A percentile compares a stretch with the other conserved stretches of the same genome.
Evolutionary conservation across 768 basidiomycete genomes (phyloP).

Genomic region (Kwoniella mangroviensis): DNA sequence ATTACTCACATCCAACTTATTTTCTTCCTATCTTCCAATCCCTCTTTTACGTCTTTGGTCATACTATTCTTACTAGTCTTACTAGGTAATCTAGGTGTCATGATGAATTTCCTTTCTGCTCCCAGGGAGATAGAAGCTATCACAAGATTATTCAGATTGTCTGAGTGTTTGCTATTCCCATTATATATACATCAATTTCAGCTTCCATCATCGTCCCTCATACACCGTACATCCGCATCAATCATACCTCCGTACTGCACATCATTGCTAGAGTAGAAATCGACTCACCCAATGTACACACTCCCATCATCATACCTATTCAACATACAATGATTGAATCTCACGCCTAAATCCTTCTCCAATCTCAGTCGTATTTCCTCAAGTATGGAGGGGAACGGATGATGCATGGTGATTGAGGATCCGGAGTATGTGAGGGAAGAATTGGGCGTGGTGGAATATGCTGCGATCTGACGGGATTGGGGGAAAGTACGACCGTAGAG

Average conservation of each 20-base stretch:
- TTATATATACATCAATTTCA: too few relatives aligned
- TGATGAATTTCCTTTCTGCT: constrained; percentile 59
- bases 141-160: constrained; percentile 59
- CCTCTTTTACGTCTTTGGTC: constrained; percentile 13
- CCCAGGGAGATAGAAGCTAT: constrained; percentile 61
- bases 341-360: constrained; percentile 53
- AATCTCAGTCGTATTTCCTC: constrained; percentile 54
- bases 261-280: neutral
- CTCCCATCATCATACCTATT: constrained; percentile 60
- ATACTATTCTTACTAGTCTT: constrained; percentile 21
- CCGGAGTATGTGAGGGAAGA: constrained; percentile 59
- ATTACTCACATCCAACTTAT: constrained; percentile 42
- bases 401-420: constrained; percentile 56
- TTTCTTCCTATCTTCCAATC: constrained; percentile 38
- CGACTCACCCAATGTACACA: constrained; percentile 57
- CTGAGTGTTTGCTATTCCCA: constrained; percentile 51
- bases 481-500: constrained; percentile 60
- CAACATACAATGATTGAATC: constrained; percentile 61
- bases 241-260: too few relatives aligned
- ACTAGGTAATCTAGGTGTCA: constrained; percentile 54
- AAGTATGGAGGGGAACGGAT: constrained; percentile 57
- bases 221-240: too few relatives aligned
- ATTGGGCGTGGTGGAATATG: constrained; percentile 56
- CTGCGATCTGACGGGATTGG: constrained; percentile 60
- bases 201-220: too few relatives aligned